phyloP scores from a whole-genome alignment of 2,329 filamentous ascomycete genomes.

The Orbilia quercus region DNA sequence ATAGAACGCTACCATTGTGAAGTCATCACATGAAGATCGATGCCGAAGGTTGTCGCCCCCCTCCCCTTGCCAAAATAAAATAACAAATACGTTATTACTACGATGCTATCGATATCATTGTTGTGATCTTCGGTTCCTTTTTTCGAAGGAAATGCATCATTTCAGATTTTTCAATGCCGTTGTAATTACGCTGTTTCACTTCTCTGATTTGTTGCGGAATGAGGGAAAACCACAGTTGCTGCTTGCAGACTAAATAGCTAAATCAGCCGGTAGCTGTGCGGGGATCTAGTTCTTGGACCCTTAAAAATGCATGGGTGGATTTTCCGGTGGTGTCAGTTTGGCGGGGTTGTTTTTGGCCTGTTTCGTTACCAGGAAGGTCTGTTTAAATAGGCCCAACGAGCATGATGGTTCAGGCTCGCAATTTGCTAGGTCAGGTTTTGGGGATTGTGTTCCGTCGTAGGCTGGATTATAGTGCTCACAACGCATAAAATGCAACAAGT shows the following conservation, averaged over 20 bases:
- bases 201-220: not conserved
- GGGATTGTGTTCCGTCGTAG: no score
- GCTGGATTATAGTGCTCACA: conserved; percentile 6
- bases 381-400: conserved; percentile 7
- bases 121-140: conserved; percentile 26
- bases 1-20: conserved; percentile 26
- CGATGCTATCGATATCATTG: no score
- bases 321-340: conserved; percentile 36
- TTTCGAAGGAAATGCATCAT: not conserved
- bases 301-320: conserved; percentile 43
- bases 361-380: conserved; percentile 23
- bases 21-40: conserved; percentile 35
- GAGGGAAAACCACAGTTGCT: not conserved
- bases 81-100: no score
- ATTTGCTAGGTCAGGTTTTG: not conserved
- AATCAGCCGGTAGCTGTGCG: conserved; percentile 2
- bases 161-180: not conserved
- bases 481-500: conserved; percentile 38
- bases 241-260: conserved; percentile 8
- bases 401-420: conserved; percentile 2
- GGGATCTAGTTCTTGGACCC: conserved; percentile 34
- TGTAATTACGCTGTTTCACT: not conserved
- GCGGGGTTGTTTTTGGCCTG: conserved; percentile 24
- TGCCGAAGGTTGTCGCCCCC: conserved; percentile 21
- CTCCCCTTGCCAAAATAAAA: not conserved